A percentile compares a stretch with the other conserved stretches of the same genome.
Conservation (phyloP, 768 basidiomycete species). For the Cystoderma amianthinum region DNA sequence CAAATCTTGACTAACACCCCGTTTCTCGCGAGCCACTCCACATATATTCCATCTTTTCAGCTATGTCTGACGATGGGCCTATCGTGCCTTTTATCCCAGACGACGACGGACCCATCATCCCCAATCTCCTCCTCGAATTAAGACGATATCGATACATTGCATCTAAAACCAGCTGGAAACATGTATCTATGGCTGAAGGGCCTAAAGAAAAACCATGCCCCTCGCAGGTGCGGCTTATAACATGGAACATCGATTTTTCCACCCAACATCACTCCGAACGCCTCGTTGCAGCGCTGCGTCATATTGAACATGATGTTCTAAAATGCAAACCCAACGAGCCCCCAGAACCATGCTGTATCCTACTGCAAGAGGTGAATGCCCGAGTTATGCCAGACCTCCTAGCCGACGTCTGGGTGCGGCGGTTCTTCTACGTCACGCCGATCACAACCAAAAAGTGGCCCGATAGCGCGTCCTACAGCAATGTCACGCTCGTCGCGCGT, state of each 20-base stretch:
- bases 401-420: conserved; percentile 54
- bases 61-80: not conserved
- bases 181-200: conserved; percentile 25
- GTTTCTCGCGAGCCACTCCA: too few species aligned
- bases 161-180: conserved; percentile 37
- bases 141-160: conserved; percentile 33
- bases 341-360: conserved; percentile 51
- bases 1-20: too few species aligned
- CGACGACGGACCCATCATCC: conserved; percentile 11
- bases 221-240: conserved; percentile 46
- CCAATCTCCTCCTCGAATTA: conserved; percentile 19
- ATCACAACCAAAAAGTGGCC: conserved; percentile 51
- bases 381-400: conserved; percentile 41
- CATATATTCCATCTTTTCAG: too few species aligned
- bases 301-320: conserved; percentile 51
- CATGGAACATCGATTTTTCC: conserved; percentile 67
- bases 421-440: conserved; percentile 54
- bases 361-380: conserved; percentile 62
- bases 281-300: conserved; percentile 37
- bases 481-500: conserved; percentile 61
- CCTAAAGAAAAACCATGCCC: conserved; percentile 25
- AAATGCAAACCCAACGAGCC: conserved; percentile 39
- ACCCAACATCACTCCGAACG: conserved; percentile 31
- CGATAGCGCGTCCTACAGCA: conserved; percentile 44
- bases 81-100: not conserved